A percentile compares a stretch with the other conserved stretches of the same genome.
Conservation (phyloP, 768 basidiomycete species). For the Suillus paluster region DNA sequence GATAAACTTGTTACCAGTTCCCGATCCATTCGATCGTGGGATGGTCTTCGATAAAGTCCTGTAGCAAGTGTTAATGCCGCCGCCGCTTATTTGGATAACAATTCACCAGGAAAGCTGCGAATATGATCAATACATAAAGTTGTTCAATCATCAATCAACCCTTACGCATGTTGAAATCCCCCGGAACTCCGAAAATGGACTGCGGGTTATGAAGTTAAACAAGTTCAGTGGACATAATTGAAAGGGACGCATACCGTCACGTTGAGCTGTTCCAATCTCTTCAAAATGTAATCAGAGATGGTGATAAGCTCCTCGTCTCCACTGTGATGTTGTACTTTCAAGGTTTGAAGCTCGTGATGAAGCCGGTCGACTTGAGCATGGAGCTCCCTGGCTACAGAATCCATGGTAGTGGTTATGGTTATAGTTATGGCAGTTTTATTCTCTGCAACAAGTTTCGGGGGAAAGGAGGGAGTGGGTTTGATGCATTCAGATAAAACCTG, state of each 20-base stretch:
- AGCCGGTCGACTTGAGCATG: conserved; percentile 54
- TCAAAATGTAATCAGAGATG: conserved; percentile 63
- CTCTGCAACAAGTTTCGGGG: neutral
- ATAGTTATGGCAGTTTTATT: neutral
- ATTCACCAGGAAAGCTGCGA: conserved; percentile 33
- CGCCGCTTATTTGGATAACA: neutral
- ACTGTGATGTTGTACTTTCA: conserved; percentile 31
- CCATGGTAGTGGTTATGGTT: conserved; percentile 18
- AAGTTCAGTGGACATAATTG: neutral
- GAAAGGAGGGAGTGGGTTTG: neutral
- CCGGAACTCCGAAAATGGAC: conserved; percentile 85
- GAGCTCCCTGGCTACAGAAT: conserved; percentile 25
- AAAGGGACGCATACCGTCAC: conserved; percentile 51
- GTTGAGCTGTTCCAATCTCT: conserved; percentile 64
- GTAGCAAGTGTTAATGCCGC: neutral
- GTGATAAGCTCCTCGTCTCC: conserved; percentile 47
- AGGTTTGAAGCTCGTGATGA: conserved; percentile 47
- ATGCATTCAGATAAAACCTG: neutral
- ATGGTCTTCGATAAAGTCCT: conserved; percentile 87
- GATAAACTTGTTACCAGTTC: conserved; percentile 57
- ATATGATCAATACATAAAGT: conserved; percentile 6
- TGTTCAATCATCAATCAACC: neutral
- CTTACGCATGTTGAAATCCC: conserved; percentile 81
- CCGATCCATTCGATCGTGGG: conserved; percentile 84
- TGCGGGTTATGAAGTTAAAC: conserved; percentile 28